Evolutionary conservation across 768 basidiomycete species (phyloP), one percentile per base, ranked within the genome.

Genomic region (Phylloporus rhodoxanthus): DNA sequence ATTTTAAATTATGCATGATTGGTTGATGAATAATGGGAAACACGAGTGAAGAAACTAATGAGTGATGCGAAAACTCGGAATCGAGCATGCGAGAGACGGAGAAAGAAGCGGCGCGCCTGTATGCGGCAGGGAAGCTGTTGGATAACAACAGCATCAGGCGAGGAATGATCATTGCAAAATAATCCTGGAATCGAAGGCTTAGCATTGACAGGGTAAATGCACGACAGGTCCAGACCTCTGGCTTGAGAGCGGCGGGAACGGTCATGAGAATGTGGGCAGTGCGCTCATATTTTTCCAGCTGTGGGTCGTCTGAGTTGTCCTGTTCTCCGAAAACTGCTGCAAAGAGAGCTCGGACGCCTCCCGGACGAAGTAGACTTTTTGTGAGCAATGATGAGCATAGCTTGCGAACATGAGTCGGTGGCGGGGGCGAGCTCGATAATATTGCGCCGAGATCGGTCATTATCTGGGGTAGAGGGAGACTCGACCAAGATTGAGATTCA

Each of bases 271-370:
- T 74, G 6, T 70, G 72, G 17, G 87, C 75, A 28, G 91, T 72
- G 48, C 84, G 83, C 51, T 91, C 85, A 25, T 92, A 72, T 61
- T 86, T 88, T 52, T 85, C 80, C 4, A 88, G 58, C 2, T 75
- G 74, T 2, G 77, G 72, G 46, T 81, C 79, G 4, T 79, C 79
- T 0, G 66, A 61, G 3, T 53, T 53, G 17, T 81, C 79, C 30
- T 77, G 77, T 37, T 83, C 84, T 2, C 82, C 80, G 46, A 91
- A 83, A 1, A 90, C 70, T 9, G 85, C 84, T 9, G 75, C 72
- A 54, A 79, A 82, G 17, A 92, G 73, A 0, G 86, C 87, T 25
- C 71, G 73, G 1, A 91, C 73, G 1, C 91, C 91, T 20, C 81
- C 77, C 0, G 81, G 78, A 19, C 86, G 80, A 19, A 87, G 67